These are phyloP conservation scores for Diutina catenulata DNA, from an alignment of 1,139 yeast species.

Conservation along the genomic window DNA sequence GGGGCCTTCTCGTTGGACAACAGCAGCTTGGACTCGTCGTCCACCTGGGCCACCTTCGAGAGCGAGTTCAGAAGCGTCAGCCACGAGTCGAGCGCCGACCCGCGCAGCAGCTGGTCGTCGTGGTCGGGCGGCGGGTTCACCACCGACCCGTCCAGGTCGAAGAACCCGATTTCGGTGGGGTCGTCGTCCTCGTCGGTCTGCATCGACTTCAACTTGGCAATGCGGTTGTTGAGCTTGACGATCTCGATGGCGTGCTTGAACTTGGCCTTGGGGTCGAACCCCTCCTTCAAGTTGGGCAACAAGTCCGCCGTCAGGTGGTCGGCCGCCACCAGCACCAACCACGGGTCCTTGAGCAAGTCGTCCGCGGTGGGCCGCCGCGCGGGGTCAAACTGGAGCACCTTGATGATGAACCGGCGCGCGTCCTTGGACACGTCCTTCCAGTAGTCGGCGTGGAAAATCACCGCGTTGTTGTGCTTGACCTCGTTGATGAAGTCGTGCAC, in stretches of 20 bases:
- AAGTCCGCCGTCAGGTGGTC: constrained; percentile 46
- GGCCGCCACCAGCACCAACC: constrained; percentile 47
- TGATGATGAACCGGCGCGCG: constrained; percentile 62
- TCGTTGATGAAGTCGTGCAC: constrained; percentile 73
- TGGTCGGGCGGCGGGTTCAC: constrained; percentile 6
- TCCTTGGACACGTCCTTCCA: constrained; percentile 71
- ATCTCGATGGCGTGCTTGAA: constrained; percentile 80
- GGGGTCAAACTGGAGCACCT: constrained; percentile 58
- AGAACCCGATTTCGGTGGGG: constrained; percentile 34
- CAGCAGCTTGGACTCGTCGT: constrained; percentile 13
- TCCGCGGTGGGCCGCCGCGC: constrained; percentile 53
- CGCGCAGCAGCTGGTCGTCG: constrained; percentile 6
- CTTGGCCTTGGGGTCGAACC: constrained; percentile 72
- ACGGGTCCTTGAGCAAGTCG: constrained; percentile 52
- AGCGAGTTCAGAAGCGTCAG: constrained; percentile 13
- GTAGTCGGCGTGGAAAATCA: constrained; percentile 75
- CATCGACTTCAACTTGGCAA: constrained; percentile 48
- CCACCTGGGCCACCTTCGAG: constrained; percentile 10
- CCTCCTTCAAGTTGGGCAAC: constrained; percentile 42
- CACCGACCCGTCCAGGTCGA: constrained; percentile 19
- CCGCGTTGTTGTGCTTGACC: constrained; percentile 56
- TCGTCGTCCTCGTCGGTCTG: constrained; percentile 46
- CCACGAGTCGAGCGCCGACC: constrained; percentile 12
- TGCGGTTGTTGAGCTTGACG: constrained; percentile 64
- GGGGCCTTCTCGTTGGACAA: constrained; percentile 11